Evolutionary conservation across 148 eudicot species (phyloP), one percentile per base, ranked within the genome.

Genomic region (Cornus suecica): DNA sequence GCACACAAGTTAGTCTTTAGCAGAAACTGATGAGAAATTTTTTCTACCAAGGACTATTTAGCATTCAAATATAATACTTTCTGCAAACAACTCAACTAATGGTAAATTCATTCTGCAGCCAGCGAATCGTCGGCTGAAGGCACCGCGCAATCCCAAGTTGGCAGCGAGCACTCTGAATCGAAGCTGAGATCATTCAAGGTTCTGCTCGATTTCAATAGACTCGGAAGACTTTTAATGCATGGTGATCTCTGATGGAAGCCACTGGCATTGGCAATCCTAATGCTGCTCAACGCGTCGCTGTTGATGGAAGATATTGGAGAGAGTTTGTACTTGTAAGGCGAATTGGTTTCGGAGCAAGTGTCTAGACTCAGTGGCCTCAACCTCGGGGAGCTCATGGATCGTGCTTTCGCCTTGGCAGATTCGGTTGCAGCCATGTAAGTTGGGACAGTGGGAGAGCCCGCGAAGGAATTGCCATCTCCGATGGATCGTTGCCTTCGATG

Each of bases 341-440:
- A 91, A 69, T 84, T 80, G 16, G 78, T 69, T 13, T 88, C 97
- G 10, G 93, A 89, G 63, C 74, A 84, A 72, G 80, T 80, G 56
- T 85, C 86, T 8, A 78, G 66, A 68, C 67, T 80, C 22, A 83
- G n/a, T 0, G 83, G 86, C 63, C 91, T 86, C 28, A 82, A 66
- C 78, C 90, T 86, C 1, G 97, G 93, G 10, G 93, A 85, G 82
- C 89, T 88, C 66, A 81, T 18, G 28, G 93, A 88, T 75, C 93
- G 71, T 18, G 84, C 74, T 77, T 80, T 89, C 8, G 97, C 97
- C 63, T 81, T 85, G 26, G 97, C 91, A 18, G 97, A 91, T 70
- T 85, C 85, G 0, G 97, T 91, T 24, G 97, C 85, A 52, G 90
- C 93, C 97, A 93, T 93, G 83, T 93, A 93, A 30, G 93, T 72